These are phyloP conservation scores for Ophiocordyceps camponoti-floridani DNA, from an alignment of 2,329 filamentous ascomycete genomes.

Conservation along the genomic window DNA sequence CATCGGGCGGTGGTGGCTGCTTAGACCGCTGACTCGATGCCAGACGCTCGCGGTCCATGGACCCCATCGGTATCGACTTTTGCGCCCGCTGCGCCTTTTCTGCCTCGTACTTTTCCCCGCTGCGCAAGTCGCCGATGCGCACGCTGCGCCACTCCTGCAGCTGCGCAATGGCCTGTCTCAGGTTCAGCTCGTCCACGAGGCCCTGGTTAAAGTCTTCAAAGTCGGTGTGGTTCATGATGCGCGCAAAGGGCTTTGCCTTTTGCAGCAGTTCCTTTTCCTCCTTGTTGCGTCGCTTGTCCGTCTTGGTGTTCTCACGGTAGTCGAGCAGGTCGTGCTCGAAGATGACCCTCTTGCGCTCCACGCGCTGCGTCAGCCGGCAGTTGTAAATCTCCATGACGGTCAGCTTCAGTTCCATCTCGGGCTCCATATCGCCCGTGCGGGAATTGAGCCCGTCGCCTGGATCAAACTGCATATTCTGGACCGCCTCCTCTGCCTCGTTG, in stretches of 20 bases:
- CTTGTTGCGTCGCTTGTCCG: slow-evolving; percentile 90
- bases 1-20: slow-evolving; percentile 49
- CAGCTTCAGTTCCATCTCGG: slow-evolving; percentile 93
- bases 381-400: slow-evolving; percentile 99
- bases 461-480: slow-evolving; percentile 96
- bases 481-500: slow-evolving; percentile 94
- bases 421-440: slow-evolving; percentile 68
- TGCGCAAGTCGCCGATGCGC: slow-evolving; percentile 67
- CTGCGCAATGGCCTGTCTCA: slow-evolving; percentile 76
- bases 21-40: slow-evolving; percentile 53
- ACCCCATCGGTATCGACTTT: slow-evolving; percentile 52
- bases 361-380: slow-evolving; percentile 70
- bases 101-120: slow-evolving; percentile 80
- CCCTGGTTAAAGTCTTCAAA: slow-evolving; percentile 76
- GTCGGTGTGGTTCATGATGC: slow-evolving; percentile 90
- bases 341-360: slow-evolving; percentile 88
- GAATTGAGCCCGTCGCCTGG: slow-evolving; percentile 86
- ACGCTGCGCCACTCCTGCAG: slow-evolving; percentile 85
- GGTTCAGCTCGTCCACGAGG: slow-evolving; percentile 75
- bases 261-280: slow-evolving; percentile 83
- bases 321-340: slow-evolving; percentile 91
- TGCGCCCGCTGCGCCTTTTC: slow-evolving; percentile 69
- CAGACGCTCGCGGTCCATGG: slow-evolving; percentile 66
- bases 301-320: slow-evolving; percentile 75
- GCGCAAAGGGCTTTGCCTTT: slow-evolving; percentile 87